Conservation (phyloP, 805 yeast species). For the Phaffomyces thermotolerans region DNA sequence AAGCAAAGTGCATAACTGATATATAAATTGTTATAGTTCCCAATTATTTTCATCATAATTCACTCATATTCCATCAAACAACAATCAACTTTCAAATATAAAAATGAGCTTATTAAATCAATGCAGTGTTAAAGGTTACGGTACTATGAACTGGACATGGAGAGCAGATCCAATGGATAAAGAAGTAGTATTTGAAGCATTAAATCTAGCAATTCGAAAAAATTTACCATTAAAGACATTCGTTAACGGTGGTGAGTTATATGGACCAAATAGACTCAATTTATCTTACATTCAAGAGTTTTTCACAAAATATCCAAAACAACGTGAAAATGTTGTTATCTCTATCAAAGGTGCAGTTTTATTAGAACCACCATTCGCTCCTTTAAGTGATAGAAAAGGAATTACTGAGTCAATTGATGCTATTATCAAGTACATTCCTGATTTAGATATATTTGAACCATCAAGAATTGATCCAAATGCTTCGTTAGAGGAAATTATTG, state of each 20-base stretch:
- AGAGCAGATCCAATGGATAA: slow-evolving; percentile 47
- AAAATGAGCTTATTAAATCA: not conserved
- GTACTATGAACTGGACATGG: slow-evolving; percentile 81
- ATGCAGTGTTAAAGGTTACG: slow-evolving; percentile 44
- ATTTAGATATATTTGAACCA: slow-evolving; percentile 55
- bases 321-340: slow-evolving; percentile 46
- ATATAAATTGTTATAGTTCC: no score
- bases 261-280: slow-evolving; percentile 51
- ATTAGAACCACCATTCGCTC: slow-evolving; percentile 27
- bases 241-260: slow-evolving; percentile 74
- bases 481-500: slow-evolving; percentile 54
- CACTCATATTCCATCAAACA: no score
- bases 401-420: slow-evolving; percentile 43
- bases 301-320: slow-evolving; percentile 49
- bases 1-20: no score
- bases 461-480: slow-evolving; percentile 59
- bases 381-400: slow-evolving; percentile 44
- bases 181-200: slow-evolving; percentile 44
- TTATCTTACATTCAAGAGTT: slow-evolving; percentile 51
- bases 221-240: slow-evolving; percentile 38
- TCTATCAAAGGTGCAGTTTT: slow-evolving; percentile 63
- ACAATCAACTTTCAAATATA: no score
- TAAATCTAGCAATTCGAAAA: slow-evolving; percentile 43
- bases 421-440: slow-evolving; percentile 32
- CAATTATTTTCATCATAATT: no score